Percentiles rank a stretch among this genome's conserved stretches.
Conservation (phyloP, 2,329 filamentous ascomycete species). For the Ophiocordyceps camponoti-floridani region DNA sequence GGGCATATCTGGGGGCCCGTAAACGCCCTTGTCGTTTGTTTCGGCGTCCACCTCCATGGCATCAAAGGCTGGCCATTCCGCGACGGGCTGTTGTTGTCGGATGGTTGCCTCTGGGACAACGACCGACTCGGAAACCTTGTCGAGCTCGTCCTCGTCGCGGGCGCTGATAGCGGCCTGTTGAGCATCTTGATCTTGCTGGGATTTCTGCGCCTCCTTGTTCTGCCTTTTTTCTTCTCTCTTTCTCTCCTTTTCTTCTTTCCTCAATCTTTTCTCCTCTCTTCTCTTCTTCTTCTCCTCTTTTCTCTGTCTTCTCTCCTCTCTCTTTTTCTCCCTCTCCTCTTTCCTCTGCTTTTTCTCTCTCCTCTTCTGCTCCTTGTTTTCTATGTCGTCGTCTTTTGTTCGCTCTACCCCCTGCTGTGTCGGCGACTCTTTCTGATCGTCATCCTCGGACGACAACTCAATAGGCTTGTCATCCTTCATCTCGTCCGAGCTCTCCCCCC, state of each 20-base stretch:
- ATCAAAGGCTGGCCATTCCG: constrained; percentile 7
- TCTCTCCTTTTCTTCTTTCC: constrained; percentile 1
- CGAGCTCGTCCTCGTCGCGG: neutral
- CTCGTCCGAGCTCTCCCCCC: neutral
- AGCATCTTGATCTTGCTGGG: constrained; percentile 1
- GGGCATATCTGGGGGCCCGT: constrained; percentile 20
- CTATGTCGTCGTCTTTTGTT: neutral
- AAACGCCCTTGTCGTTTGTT: constrained; percentile 7
- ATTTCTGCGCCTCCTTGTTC: constrained; percentile 1
- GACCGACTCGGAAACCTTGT: neutral
- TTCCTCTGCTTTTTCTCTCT: constrained; percentile 7
- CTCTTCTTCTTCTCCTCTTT: constrained; percentile 6
- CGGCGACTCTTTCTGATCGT: neutral
- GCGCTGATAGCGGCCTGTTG: neutral
- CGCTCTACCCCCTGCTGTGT: neutral
- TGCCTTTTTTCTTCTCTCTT: neutral
- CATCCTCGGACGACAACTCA: neutral
- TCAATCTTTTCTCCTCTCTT: constrained; percentile 13
- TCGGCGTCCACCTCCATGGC: constrained; percentile 21
- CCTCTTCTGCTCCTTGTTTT: constrained; percentile 9
- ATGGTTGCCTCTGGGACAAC: neutral
- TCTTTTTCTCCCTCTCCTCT: neutral
- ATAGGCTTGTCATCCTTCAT: neutral
- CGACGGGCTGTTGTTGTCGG: constrained; percentile 11
- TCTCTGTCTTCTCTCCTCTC: constrained; percentile 5